Conservation (phyloP, 495 filamentous ascomycete species). For the Talaromyces ruber region DNA sequence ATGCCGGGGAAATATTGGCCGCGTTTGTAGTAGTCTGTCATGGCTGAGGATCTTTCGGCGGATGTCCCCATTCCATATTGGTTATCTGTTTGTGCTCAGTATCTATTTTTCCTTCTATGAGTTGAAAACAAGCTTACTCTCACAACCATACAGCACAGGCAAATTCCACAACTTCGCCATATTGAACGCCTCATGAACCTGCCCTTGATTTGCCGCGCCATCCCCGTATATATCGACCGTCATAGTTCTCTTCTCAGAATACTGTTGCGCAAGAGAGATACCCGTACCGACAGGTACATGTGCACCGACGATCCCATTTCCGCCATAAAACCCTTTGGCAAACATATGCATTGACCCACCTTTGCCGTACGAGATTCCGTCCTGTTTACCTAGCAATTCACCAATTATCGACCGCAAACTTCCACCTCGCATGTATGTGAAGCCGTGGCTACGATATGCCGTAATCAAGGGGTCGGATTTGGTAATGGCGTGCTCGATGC, state of each 20-base stretch:
- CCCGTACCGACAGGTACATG: conserved; percentile 43
- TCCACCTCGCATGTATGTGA: conserved; percentile 2
- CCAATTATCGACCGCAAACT: background rate
- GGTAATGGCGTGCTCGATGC: conserved; percentile 7
- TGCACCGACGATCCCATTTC: conserved; percentile 3
- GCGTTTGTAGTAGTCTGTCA: conserved; percentile 6
- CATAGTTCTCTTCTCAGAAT: background rate
- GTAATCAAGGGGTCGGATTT: conserved; percentile 3
- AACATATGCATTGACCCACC: conserved; percentile 4
- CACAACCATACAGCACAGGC: conserved; percentile 1
- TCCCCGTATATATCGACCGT: conserved; percentile 3
- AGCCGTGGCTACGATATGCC: conserved; percentile 4
- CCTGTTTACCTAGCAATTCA: conserved; percentile 2
- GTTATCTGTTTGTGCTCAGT: background rate
- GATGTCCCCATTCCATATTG: conserved; percentile 8
- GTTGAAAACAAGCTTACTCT: background rate
- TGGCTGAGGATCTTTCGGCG: conserved; percentile 2
- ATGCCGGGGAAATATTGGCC: conserved; percentile 3
- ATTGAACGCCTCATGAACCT: conserved; percentile 99
- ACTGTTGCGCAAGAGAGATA: background rate
- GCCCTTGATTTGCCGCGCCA: conserved; percentile 75
- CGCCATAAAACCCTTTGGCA: conserved; percentile 3
- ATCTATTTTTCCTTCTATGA: background rate
- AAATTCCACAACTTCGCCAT: conserved; percentile 24
- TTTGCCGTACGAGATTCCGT: conserved; percentile 4